phyloP scores from a whole-genome alignment of 306 rosid genomes.

The Ammopiptanthus mongolicus region DNA sequence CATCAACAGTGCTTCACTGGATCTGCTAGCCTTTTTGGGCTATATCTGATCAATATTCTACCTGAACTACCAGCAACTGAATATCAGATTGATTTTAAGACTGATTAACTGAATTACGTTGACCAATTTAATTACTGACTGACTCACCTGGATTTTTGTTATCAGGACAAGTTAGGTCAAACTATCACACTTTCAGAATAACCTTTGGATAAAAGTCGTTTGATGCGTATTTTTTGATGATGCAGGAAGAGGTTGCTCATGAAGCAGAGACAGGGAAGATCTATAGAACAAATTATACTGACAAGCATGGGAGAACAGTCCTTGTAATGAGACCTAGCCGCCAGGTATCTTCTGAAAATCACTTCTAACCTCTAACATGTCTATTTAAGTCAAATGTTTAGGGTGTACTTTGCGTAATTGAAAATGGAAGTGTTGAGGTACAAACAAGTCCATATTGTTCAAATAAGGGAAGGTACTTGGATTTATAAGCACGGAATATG shows the following conservation, averaged over 20 bases:
- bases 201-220: background rate
- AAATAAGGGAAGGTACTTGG: no score
- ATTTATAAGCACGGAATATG: no score
- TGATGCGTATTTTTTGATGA: conserved; percentile 4
- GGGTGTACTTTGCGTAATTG: background rate
- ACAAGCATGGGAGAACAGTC: conserved; percentile 66
- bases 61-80: background rate
- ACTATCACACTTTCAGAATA: conserved; percentile 1
- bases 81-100: background rate
- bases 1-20: background rate
- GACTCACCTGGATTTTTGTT: background rate
- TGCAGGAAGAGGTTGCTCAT: conserved; percentile 69
- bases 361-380: conserved; percentile 9
- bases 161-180: background rate
- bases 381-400: background rate
- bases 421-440: no score
- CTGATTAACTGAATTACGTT: background rate
- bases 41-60: conserved; percentile 12
- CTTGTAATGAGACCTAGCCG: conserved; percentile 79
- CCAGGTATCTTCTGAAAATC: conserved; percentile 54
- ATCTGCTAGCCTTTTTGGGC: background rate
- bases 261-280: conserved; percentile 84
- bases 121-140: background rate
- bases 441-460: no score
- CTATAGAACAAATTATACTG: conserved; percentile 56